phyloP scores from a whole-genome alignment of 371 early-diverging fungal species.

The Sanchytrium tribonematis region DNA sequence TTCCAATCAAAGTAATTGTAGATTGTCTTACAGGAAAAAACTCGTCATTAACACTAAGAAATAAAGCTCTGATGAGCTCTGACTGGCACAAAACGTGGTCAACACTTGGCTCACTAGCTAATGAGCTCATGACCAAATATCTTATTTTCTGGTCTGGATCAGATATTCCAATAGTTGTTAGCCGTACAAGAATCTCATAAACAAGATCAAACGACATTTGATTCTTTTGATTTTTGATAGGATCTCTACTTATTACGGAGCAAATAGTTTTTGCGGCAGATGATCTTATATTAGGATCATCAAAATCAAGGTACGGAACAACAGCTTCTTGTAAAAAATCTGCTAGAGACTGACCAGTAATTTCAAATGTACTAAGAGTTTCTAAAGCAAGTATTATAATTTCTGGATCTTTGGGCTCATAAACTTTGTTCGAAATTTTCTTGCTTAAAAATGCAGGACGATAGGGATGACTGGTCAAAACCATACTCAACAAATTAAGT shows the following conservation, averaged over 20 bases:
- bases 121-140: constrained; percentile 40
- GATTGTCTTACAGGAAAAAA: constrained; percentile 59
- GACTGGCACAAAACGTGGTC: constrained; percentile 69
- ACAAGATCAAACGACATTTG: constrained; percentile 59
- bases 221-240: constrained; percentile 26
- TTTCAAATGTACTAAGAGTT: constrained; percentile 54
- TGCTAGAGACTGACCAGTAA: constrained; percentile 36
- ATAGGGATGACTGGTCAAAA: constrained; percentile 55
- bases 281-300: constrained; percentile 45
- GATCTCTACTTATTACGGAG: constrained; percentile 26
- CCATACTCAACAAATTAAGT: constrained; percentile 57
- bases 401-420: constrained; percentile 27
- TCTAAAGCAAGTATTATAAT: constrained; percentile 52
- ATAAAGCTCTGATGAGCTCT: constrained; percentile 56
- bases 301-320: constrained; percentile 53
- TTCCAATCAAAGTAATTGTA: constrained; percentile 55
- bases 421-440: constrained; percentile 10
- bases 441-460: constrained; percentile 22
- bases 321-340: constrained; percentile 71
- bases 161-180: constrained; percentile 63
- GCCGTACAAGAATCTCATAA: constrained; percentile 53
- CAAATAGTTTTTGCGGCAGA: constrained; percentile 68
- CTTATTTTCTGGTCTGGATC: constrained; percentile 55
- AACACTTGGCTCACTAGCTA: constrained; percentile 36
- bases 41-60: constrained; percentile 75